These are phyloP conservation scores for Xylariaceae sp. DNA, from an alignment of 2,329 filamentous ascomycete species.

Conservation along the genomic window DNA sequence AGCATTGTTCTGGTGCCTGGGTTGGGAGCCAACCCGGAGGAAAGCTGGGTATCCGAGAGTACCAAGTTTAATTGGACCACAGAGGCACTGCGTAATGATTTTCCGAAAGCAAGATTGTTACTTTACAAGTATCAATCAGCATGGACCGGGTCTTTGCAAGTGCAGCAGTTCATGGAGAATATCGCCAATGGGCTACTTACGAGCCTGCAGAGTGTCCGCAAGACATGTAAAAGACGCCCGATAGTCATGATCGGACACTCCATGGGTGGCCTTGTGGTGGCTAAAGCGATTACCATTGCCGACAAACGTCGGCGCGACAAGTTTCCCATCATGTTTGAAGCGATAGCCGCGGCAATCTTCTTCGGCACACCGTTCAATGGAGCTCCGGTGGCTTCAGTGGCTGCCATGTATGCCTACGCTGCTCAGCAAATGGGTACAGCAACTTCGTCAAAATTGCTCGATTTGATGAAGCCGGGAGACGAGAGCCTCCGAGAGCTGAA, in stretches of 20 bases:
- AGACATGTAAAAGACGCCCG: constrained; percentile 32
- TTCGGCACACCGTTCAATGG: constrained; percentile 41
- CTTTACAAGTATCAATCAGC: constrained; percentile 41
- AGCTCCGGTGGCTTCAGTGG: constrained; percentile 33
- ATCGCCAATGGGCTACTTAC: constrained; percentile 36
- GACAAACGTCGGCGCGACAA: constrained; percentile 31
- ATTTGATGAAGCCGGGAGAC: constrained; percentile 38
- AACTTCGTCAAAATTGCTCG: constrained; percentile 34
- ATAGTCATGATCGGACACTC: constrained; percentile 42
- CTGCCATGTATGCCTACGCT: constrained; percentile 34
- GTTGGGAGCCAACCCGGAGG: constrained; percentile 36
- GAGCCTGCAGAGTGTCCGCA: constrained; percentile 32
- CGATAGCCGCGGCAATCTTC: constrained; percentile 36
- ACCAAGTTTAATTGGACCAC: constrained; percentile 40
- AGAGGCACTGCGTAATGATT: constrained; percentile 36
- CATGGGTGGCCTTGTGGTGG: constrained; percentile 42
- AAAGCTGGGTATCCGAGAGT: constrained; percentile 37
- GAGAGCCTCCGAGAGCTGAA: constrained; percentile 35
- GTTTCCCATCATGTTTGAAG: constrained; percentile 38
- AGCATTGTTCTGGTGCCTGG: constrained; percentile 41
- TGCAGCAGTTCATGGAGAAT: constrained; percentile 39
- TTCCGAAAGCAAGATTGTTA: constrained; percentile 37
- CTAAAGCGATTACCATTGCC: constrained; percentile 36
- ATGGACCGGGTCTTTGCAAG: constrained; percentile 37
- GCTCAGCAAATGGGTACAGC: constrained; percentile 33